These are phyloP conservation scores for Pseudogymnoascus sp. DNA, from an alignment of 2,329 filamentous ascomycete genomes.

Conservation along the genomic window DNA sequence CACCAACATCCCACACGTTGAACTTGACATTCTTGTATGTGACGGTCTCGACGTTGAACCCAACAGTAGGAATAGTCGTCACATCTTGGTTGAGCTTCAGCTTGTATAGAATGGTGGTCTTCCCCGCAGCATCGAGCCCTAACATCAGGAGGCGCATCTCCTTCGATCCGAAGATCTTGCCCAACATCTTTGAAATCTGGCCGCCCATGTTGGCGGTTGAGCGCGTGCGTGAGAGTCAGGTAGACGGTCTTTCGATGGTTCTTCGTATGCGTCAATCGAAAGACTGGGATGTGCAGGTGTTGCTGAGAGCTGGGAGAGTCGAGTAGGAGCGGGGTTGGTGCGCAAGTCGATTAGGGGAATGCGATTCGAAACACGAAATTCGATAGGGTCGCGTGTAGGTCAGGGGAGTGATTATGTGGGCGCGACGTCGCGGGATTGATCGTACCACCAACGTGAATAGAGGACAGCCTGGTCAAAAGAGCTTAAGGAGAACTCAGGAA, in stretches of 20 bases:
- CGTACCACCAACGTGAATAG: neutral
- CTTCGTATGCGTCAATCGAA: conserved; percentile 2
- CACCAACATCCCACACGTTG: conserved; percentile 98
- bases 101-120: conserved; percentile 99
- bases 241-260: neutral
- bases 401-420: neutral
- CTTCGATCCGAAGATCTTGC: conserved; percentile 98
- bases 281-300: neutral
- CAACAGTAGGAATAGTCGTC: conserved; percentile 95
- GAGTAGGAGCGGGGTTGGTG: neutral
- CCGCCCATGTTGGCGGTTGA: conserved; percentile 65
- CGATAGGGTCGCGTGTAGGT: conserved; percentile 5
- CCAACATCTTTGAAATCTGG: conserved; percentile 91
- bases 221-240: neutral
- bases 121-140: conserved; percentile 93
- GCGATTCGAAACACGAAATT: conserved; percentile 4
- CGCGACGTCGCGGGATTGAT: neutral
- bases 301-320: neutral
- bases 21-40: conserved; percentile 99
- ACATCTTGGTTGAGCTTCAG: conserved; percentile 97
- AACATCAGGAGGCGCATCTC: conserved; percentile 99
- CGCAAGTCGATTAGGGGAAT: neutral
- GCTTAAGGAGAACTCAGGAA: neutral
- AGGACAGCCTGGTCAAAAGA: conserved; percentile 3
- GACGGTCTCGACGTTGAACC: conserved; percentile 98